Conservation (phyloP, 441 rosid species). For the Syzygium malaccense region DNA sequence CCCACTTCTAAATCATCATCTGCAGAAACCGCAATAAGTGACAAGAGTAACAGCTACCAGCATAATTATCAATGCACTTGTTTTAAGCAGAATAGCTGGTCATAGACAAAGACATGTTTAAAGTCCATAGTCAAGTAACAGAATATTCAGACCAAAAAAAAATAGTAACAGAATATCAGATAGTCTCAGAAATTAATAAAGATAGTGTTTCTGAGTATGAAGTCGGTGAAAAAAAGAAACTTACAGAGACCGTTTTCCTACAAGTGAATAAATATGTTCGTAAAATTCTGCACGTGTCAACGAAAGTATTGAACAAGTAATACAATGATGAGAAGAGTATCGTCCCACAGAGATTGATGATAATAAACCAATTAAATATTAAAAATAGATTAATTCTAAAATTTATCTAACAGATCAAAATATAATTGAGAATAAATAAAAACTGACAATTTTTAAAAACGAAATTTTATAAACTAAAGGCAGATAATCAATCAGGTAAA, state of each 20-base stretch:
- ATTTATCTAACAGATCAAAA: too few species aligned
- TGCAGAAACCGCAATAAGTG: not conserved
- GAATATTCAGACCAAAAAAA: too few species aligned
- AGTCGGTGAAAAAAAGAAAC: not conserved
- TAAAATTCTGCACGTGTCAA: too few species aligned
- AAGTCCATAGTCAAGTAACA: not conserved
- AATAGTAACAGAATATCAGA: not conserved
- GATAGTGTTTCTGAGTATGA: not conserved
- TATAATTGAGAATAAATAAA: too few species aligned
- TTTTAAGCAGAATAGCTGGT: not conserved
- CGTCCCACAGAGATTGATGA: too few species aligned
- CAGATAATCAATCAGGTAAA: too few species aligned
- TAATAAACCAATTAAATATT: too few species aligned
- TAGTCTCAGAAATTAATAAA: not conserved
- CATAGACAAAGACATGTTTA: not conserved
- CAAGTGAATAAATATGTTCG: not conserved
- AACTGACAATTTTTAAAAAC: too few species aligned
- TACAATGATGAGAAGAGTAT: too few species aligned
- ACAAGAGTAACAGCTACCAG: not conserved
- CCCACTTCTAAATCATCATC: slow-evolving; percentile 15
- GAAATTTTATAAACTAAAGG: too few species aligned
- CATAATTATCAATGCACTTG: not conserved
- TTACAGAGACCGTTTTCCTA: not conserved
- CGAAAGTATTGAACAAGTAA: too few species aligned
- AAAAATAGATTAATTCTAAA: too few species aligned